Percentiles rank a stretch among this genome's conserved stretches.
Conservation (phyloP, 805 yeast species). For the Diddensiella transvaalensis region DNA sequence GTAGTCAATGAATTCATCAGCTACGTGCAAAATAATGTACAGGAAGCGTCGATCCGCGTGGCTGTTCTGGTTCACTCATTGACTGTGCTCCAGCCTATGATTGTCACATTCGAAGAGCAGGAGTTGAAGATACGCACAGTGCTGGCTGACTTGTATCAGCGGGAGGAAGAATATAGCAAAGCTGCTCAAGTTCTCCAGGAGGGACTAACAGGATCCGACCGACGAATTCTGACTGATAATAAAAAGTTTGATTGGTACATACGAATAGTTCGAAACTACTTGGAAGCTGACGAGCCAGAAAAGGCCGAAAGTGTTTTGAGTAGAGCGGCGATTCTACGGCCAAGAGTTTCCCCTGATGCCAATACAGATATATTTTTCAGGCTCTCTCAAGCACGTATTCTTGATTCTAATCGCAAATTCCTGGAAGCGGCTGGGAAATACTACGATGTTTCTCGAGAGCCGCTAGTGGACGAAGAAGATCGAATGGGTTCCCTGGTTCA, state of each 20-base stretch:
- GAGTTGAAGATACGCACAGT: slow-evolving; percentile 25
- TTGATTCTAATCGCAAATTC: slow-evolving; percentile 29
- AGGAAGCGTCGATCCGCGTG: background rate
- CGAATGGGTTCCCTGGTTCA: slow-evolving; percentile 25
- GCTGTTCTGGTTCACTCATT: background rate
- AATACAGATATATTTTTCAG: slow-evolving; percentile 26
- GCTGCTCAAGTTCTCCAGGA: slow-evolving; percentile 30
- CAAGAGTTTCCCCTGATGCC: slow-evolving; percentile 15
- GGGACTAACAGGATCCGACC: slow-evolving; percentile 20
- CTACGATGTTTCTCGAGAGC: slow-evolving; percentile 27
- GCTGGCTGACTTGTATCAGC: slow-evolving; percentile 27
- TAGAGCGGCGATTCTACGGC: slow-evolving; percentile 26
- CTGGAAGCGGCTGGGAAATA: slow-evolving; percentile 32
- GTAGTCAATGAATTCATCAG: background rate
- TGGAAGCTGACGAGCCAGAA: slow-evolving; percentile 29
- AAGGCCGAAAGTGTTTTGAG: slow-evolving; percentile 27
- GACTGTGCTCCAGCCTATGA: slow-evolving; percentile 14
- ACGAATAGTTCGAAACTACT: slow-evolving; percentile 26
- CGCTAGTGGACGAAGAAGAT: slow-evolving; percentile 27
- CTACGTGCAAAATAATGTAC: background rate
- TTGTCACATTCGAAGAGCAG: slow-evolving; percentile 25
- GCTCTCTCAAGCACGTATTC: slow-evolving; percentile 32
- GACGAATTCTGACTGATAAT: slow-evolving; percentile 23
- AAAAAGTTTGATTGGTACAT: slow-evolving; percentile 25
- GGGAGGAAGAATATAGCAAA: slow-evolving; percentile 13